phyloP scores from a whole-genome alignment of 208 protist genomes.

The Naegleria lovaniensis region DNA sequence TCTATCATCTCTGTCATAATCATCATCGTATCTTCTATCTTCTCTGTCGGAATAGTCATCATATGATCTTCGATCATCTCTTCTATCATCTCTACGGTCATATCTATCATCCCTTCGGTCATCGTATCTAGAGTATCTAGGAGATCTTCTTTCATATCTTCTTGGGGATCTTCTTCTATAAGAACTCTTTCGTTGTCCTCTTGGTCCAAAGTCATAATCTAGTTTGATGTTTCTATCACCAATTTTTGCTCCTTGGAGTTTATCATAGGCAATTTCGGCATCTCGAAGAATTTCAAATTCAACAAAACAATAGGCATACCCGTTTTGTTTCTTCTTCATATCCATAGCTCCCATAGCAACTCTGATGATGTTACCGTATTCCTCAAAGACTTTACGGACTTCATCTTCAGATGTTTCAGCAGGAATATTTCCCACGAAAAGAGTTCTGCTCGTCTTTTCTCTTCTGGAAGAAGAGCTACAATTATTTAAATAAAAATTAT shows the following conservation, averaged over 20 bases:
- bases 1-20: neutral
- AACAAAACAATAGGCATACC: neutral
- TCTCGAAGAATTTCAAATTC: neutral
- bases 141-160: neutral
- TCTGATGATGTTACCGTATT: neutral
- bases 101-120: neutral
- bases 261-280: neutral
- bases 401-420: neutral
- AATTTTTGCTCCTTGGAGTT: neutral
- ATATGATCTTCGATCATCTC: neutral
- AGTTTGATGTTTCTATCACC: neutral
- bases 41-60: neutral
- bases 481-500: too few species aligned
- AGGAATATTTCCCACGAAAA: neutral
- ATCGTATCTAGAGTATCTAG: neutral
- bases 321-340: neutral
- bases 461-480: too few species aligned
- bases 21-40: neutral
- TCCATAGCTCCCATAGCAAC: neutral
- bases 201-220: constrained; percentile 1
- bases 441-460: neutral
- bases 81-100: neutral
- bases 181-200: neutral
- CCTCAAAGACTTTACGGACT: neutral
- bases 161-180: neutral